These are phyloP conservation scores for Stereum hirsutum DNA, from an alignment of 1,284 basidiomycete genomes.

Conservation along the genomic window DNA sequence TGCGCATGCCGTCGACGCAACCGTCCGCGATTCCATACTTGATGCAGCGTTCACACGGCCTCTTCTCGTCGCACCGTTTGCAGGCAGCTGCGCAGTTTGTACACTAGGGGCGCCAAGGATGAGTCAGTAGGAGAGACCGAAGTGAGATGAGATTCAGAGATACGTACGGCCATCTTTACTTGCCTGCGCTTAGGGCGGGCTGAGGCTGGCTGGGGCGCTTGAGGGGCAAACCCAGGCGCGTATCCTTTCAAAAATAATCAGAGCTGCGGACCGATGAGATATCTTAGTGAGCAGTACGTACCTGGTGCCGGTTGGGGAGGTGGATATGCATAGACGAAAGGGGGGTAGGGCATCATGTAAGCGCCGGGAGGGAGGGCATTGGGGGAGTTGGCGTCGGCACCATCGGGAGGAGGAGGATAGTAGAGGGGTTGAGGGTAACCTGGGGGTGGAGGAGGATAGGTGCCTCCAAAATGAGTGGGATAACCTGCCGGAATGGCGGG, in stretches of 20 bases:
- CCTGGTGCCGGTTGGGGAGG: conserved; percentile 32
- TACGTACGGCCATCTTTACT: conserved; percentile 79
- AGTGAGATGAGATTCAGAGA: conserved; percentile 7
- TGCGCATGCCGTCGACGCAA: conserved; percentile 69
- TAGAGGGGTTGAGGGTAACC: conserved; percentile 40
- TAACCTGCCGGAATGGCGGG: conserved; percentile 26
- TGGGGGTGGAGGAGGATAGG: conserved; percentile 35
- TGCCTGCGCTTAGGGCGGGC: conserved; percentile 68
- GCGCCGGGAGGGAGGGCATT: conserved; percentile 28
- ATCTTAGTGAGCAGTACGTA: conserved; percentile 16
- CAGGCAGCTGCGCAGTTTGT: conserved; percentile 82
- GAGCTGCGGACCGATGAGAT: conserved; percentile 8
- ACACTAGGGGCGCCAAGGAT: conserved; percentile 36
- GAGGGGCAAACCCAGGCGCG: conserved; percentile 22
- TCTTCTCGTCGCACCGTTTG: conserved; percentile 75
- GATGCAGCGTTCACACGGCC: conserved; percentile 74
- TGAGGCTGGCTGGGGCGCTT: conserved; percentile 14
- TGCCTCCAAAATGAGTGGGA: conserved; percentile 29
- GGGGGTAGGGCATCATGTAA: conserved; percentile 44
- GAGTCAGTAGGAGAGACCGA: conserved; percentile 8
- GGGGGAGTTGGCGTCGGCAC: conserved; percentile 29
- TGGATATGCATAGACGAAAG: conserved; percentile 56
- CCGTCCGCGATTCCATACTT: conserved; percentile 69
- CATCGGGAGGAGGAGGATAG: conserved; percentile 34
- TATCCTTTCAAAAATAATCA: conserved; percentile 18